Evolutionary conservation across 345 rosid genomes (phyloP).

Genomic region (Arabidopsis suecica): DNA sequence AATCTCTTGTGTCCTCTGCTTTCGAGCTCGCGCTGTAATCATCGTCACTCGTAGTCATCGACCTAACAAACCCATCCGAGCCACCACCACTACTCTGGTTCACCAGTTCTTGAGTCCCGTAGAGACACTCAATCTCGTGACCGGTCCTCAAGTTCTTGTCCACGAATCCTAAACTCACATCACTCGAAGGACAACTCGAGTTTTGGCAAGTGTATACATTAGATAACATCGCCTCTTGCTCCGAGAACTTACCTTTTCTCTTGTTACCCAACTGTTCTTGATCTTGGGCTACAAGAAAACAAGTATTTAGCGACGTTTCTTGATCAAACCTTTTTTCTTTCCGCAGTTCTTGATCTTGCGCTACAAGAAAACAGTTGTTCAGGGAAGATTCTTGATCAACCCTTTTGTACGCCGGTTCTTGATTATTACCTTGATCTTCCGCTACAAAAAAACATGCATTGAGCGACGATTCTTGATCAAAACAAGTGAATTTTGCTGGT

Average conservation of each 20-base stretch:
- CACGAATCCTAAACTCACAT: constrained; percentile 43
- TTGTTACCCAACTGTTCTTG: constrained; percentile 27
- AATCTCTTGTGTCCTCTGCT: background rate
- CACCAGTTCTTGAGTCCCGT: constrained; percentile 25
- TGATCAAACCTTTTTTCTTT: background rate
- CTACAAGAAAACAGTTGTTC: background rate
- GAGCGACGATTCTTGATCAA: constrained; percentile 14
- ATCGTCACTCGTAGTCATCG: constrained; percentile 42
- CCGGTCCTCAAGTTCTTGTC: constrained; percentile 55
- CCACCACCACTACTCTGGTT: constrained; percentile 17
- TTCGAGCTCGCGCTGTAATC: constrained; percentile 36
- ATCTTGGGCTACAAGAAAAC: background rate
- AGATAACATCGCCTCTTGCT: constrained; percentile 1
- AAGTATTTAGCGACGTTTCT: background rate
- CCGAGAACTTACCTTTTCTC: constrained; percentile 24
- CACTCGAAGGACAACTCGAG: constrained; percentile 46
- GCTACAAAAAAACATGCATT: background rate
- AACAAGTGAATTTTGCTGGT: background rate
- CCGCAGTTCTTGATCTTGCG: constrained; percentile 9
- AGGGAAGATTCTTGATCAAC: constrained; percentile 6
- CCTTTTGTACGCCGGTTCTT: constrained; percentile 7
- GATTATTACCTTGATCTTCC: background rate
- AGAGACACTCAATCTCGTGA: constrained; percentile 47
- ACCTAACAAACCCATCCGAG: constrained; percentile 31
- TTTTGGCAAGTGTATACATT: constrained; percentile 50